phyloP scores from a whole-genome alignment of 495 filamentous ascomycete species.

The Hypoxylon trugodes region DNA sequence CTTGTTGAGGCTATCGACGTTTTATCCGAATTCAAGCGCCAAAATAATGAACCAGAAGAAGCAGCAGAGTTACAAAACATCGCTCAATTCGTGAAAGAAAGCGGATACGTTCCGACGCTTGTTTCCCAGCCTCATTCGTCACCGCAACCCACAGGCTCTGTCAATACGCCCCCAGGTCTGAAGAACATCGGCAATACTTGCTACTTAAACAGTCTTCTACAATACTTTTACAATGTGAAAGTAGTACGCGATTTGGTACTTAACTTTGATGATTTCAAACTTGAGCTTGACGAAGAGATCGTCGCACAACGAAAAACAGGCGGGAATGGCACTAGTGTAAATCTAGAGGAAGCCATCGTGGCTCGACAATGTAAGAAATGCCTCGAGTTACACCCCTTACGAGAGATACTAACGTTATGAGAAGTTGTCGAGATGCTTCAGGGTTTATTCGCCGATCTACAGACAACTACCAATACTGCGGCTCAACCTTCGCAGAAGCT shows the following conservation, averaged over 20 bases:
- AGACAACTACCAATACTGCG: slow-evolving; percentile 62
- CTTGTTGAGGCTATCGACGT: slow-evolving; percentile 40
- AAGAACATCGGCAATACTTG: slow-evolving; percentile 97
- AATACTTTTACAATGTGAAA: slow-evolving; percentile 92
- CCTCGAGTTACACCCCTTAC: not conserved
- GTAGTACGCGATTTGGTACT: slow-evolving; percentile 83
- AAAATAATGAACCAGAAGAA: slow-evolving; percentile 26
- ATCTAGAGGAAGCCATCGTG: slow-evolving; percentile 53
- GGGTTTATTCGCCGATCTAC: slow-evolving; percentile 72
- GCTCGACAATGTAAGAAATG: slow-evolving; percentile 44
- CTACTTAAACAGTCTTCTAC: slow-evolving; percentile 95
- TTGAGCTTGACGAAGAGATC: slow-evolving; percentile 67
- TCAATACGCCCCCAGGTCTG: slow-evolving; percentile 61
- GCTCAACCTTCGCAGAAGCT: slow-evolving; percentile 79
- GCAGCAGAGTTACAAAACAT: slow-evolving; percentile 32
- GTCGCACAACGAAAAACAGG: slow-evolving; percentile 73
- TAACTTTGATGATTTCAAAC: slow-evolving; percentile 69
- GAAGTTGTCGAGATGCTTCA: slow-evolving; percentile 43
- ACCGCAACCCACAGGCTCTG: not conserved
- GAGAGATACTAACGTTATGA: slow-evolving; percentile 15
- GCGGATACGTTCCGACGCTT: not conserved
- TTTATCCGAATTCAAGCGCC: slow-evolving; percentile 34
- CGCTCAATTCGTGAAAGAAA: slow-evolving; percentile 34
- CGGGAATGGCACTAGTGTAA: slow-evolving; percentile 44
- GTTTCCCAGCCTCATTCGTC: slow-evolving; percentile 6